Percentiles rank a stretch among this genome's conserved stretches.
phyloP scores from a whole-genome alignment of 345 rosid species.

The Hibiscus mutabilis region DNA sequence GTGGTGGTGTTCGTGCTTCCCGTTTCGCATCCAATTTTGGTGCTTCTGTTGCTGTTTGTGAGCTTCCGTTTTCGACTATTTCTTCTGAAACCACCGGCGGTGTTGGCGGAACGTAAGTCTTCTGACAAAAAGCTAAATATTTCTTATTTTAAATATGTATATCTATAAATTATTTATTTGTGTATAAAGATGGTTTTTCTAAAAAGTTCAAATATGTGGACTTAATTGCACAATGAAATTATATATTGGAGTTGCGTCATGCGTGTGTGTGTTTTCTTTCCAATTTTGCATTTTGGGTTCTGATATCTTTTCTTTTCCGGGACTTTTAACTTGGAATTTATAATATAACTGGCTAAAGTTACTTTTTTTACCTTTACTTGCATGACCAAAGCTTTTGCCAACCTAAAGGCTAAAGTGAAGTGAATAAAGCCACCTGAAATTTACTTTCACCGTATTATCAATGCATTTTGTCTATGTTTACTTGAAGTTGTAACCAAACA shows the following conservation, averaged over 20 bases:
- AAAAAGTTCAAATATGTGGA: no score
- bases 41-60: slow-evolving; percentile 91
- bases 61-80: slow-evolving; percentile 84
- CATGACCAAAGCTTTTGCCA: not conserved
- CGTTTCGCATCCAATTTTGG: slow-evolving; percentile 85
- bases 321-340: not conserved
- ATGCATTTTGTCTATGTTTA: not conserved
- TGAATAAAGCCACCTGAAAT: not conserved
- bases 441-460: not conserved
- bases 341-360: not conserved
- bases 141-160: not conserved
- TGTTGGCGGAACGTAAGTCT: slow-evolving; percentile 90
- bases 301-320: no score
- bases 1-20: slow-evolving; percentile 95
- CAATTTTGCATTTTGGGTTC: not conserved
- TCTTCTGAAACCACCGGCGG: slow-evolving; percentile 92
- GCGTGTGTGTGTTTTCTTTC: not conserved
- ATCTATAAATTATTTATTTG: no score
- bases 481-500: not conserved
- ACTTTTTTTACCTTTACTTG: not conserved
- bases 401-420: not conserved
- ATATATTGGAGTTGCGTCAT: not conserved
- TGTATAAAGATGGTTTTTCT: not conserved
- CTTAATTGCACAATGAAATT: not conserved
- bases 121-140: no score